A percentile compares a stretch with the other conserved stretches of the same genome.
These are phyloP conservation scores for Clonostachys rosea DNA, from an alignment of 2,329 filamentous ascomycete species.

Conservation along the genomic window DNA sequence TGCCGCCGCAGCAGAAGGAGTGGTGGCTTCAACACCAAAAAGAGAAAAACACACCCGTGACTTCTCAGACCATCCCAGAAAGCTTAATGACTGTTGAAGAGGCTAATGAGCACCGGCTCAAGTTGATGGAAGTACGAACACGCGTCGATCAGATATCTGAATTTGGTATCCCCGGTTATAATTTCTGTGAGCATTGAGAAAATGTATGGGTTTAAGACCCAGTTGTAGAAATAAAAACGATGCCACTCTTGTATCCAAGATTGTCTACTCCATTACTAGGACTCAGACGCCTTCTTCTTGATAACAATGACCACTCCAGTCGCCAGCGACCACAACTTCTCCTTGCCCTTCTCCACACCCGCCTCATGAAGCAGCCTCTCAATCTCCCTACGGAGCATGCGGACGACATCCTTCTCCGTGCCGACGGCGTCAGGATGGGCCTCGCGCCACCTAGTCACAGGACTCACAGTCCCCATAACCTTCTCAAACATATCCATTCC, in stretches of 20 bases:
- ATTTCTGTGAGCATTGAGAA: slow-evolving; percentile 3
- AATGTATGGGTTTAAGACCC: too few species aligned
- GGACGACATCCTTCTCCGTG: slow-evolving; percentile 31
- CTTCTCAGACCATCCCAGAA: background rate
- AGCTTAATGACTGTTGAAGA: slow-evolving; percentile 1
- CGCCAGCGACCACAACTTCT: slow-evolving; percentile 14
- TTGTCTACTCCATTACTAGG: too few species aligned
- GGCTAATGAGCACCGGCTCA: slow-evolving; percentile 3
- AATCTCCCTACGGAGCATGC: slow-evolving; percentile 15
- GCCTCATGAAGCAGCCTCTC: slow-evolving; percentile 20
- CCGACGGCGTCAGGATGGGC: slow-evolving; percentile 31
- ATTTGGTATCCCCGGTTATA: background rate
- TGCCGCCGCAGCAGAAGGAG: slow-evolving; percentile 21
- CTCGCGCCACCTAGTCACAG: slow-evolving; percentile 35
- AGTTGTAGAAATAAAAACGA: too few species aligned
- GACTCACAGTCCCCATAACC: slow-evolving; percentile 28
- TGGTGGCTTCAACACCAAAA: slow-evolving; percentile 14
- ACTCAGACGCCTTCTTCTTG: slow-evolving; percentile 12
- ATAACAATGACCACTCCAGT: slow-evolving; percentile 18
- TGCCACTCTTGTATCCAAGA: too few species aligned
- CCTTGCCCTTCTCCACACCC: slow-evolving; percentile 25
- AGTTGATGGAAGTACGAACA: slow-evolving; percentile 3
- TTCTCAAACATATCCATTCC: slow-evolving; percentile 27
- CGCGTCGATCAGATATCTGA: background rate
- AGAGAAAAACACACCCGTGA: too few species aligned